Base-by-base conservation (phyloP, 208 protist species). In the Acanthamoeba sp. region DNA sequence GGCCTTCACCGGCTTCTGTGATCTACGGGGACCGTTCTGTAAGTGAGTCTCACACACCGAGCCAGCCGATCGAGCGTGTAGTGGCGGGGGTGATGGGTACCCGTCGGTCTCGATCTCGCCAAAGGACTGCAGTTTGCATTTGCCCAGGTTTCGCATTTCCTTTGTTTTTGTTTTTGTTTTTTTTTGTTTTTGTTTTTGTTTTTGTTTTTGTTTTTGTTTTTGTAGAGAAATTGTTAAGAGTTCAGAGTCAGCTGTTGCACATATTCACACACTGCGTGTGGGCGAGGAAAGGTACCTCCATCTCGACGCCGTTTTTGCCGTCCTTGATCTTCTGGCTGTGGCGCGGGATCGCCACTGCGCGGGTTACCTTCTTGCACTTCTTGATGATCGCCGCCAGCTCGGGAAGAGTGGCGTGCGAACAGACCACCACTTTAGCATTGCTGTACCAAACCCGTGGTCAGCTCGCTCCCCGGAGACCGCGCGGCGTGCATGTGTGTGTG, bases 331-430 rank as follows among this genome's bases (percentile, higher is more conserved):
- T 18, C 1, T 64, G 36, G 27, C n/a, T 2, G 38, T 45, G 22
- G 36, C 38, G 69, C 20, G 27, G 34, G 22, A 78, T 78, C 6
- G 69, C 18, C 69, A 78, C 69, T 20, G 38, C 34, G 38, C 29
- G 69, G 69, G 7, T 78, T 5, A 78, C 34, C 38, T 78, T 78
- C 69, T 78, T 78, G 38, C 69, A 78, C 69, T 78, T 78, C 69
- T 45, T 40, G 18, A 40, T 45, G 34, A 42, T 45, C 32, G n/a
- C 3, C 34, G 69, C 69, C 69, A 78, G 7, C n/a, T 38, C n/a
- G 69, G 69, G 69, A 29, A 78, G 29, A 10, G 69, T 78, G 36
- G 16, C 24, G 36, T 78, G 69, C 38, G 69, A 78, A 22, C 69
- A 78, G 10, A 78, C 45, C 24, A 78, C 69, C 38, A 45, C 69